phyloP scores from a whole-genome alignment of 2,329 filamentous ascomycete genomes.

The Fusarium torreyae region DNA sequence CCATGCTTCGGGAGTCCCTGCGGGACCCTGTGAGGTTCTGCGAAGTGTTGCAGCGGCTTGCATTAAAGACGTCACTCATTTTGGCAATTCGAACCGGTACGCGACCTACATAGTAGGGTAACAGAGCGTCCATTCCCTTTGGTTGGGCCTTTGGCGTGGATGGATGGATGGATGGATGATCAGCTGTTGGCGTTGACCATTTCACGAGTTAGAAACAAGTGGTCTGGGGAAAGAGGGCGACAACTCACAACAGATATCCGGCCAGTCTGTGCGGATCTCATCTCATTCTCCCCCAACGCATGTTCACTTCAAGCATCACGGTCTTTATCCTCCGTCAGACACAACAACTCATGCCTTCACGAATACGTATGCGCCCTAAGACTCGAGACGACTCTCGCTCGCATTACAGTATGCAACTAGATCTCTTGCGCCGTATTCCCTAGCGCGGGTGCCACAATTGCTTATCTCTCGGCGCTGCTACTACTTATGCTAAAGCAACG shows the following conservation, averaged over 20 bases:
- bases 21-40: slow-evolving; percentile 42
- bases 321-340: slow-evolving; percentile 37
- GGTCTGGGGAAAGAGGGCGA: slow-evolving; percentile 19
- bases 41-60: slow-evolving; percentile 39
- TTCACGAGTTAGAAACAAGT: slow-evolving; percentile 8
- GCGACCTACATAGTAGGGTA: slow-evolving; percentile 25
- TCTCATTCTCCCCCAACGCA: slow-evolving; percentile 18
- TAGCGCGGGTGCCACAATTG: slow-evolving; percentile 42
- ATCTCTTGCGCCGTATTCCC: slow-evolving; percentile 38
- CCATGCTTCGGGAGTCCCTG: slow-evolving; percentile 49
- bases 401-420: slow-evolving; percentile 33
- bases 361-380: slow-evolving; percentile 9
- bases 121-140: slow-evolving; percentile 12
- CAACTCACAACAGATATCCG: slow-evolving; percentile 25
- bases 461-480: slow-evolving; percentile 45
- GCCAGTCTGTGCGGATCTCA: slow-evolving; percentile 27
- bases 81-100: slow-evolving; percentile 46
- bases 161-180: slow-evolving; percentile 12
- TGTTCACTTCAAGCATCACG: slow-evolving; percentile 5
- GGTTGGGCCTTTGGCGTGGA: not conserved
- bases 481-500: slow-evolving; percentile 33
- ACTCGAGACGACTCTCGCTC: slow-evolving; percentile 15
- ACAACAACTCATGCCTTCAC: slow-evolving; percentile 3
- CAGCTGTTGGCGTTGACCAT: slow-evolving; percentile 13
- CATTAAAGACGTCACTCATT: slow-evolving; percentile 49